A percentile compares a stretch with the other conserved stretches of the same genome.
phyloP scores from a whole-genome alignment of 352 stramenopile genomes.

The Globisporangium echinulatum region DNA sequence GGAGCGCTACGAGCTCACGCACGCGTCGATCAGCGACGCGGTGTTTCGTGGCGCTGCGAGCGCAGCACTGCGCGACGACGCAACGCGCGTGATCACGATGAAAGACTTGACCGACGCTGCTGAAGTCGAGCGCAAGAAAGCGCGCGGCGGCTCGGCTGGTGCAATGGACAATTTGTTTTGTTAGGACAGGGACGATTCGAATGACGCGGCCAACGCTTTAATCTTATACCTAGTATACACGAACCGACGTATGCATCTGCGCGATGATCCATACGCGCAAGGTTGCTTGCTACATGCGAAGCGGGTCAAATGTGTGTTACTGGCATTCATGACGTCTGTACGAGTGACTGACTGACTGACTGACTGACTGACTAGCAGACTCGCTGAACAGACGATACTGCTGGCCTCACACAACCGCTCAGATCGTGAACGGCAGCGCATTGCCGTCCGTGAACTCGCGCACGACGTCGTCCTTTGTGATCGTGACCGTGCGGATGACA shows the following conservation, averaged over 20 bases:
- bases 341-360: neutral
- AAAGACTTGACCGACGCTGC: conserved; percentile 71
- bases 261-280: too few species aligned
- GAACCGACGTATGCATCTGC: neutral
- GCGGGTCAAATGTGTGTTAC: neutral
- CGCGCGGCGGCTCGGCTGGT: conserved; percentile 35
- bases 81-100: conserved; percentile 63
- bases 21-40: conserved; percentile 73
- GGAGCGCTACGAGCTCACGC: conserved; percentile 71
- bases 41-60: conserved; percentile 77
- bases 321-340: neutral
- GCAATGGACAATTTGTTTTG: conserved; percentile 83
- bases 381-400: too few species aligned
- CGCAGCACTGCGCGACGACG: conserved; percentile 57
- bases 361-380: neutral
- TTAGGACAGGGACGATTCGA: conserved; percentile 17
- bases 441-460: conserved; percentile 92
- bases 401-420: conserved; percentile 11
- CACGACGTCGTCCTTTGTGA: conserved; percentile 88
- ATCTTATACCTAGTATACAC: too few species aligned
- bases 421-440: conserved; percentile 86
- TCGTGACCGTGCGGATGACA: conserved; percentile 95
- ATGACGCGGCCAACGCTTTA: too few species aligned
- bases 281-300: too few species aligned
- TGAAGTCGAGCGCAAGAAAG: conserved; percentile 69